Percentiles rank a stretch among this genome's conserved stretches.
Conservation (phyloP, 225 moss, liverwort and hornwort genomes). For the Pleurozium schreberi region DNA sequence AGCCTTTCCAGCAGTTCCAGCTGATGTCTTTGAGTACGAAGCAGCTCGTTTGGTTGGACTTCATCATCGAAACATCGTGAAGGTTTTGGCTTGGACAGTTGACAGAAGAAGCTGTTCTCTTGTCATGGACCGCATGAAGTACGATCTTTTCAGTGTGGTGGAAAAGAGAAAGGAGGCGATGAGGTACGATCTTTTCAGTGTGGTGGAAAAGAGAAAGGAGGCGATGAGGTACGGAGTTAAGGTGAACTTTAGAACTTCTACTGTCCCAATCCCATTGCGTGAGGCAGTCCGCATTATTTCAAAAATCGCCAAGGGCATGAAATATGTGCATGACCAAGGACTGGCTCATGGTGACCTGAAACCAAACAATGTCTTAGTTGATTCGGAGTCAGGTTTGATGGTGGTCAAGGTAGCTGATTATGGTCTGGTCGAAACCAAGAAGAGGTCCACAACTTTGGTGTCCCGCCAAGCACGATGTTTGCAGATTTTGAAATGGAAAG, state of each 20-base stretch:
- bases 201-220: neutral
- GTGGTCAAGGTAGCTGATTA: neutral
- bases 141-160: neutral
- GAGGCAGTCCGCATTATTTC: neutral
- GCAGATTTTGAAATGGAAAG: slow-evolving; percentile 5
- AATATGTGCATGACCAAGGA: neutral
- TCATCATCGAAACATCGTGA: neutral
- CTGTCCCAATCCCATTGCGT: neutral
- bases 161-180: neutral
- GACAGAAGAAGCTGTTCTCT: neutral
- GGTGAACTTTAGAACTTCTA: neutral
- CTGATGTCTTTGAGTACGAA: neutral
- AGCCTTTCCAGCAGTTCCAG: neutral
- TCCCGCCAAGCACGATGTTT: neutral
- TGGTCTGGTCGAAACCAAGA: neutral
- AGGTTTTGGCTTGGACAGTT: neutral
- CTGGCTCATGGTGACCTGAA: slow-evolving; percentile 9
- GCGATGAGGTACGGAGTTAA: neutral
- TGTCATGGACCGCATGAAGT: neutral
- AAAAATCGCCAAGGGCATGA: slow-evolving; percentile 4
- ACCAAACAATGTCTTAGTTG: neutral
- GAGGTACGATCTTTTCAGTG: neutral
- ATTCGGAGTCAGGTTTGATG: neutral
- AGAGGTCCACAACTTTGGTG: neutral
- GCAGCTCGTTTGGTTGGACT: neutral